Conservation (phyloP, 495 filamentous ascomycete genomes). For the Penicillium samsonianum region DNA sequence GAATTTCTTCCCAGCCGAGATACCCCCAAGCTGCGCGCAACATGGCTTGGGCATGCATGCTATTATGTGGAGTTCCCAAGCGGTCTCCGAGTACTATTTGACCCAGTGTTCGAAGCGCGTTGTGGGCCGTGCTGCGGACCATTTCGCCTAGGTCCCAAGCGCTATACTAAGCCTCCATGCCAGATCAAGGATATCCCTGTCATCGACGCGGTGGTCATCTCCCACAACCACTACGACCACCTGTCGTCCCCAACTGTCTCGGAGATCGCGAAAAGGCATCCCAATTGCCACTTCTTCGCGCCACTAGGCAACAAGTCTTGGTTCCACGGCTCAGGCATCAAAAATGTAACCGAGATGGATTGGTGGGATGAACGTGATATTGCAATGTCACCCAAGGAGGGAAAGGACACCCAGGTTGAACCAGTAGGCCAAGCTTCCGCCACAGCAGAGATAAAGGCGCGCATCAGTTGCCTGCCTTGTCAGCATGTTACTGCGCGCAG, state of each 20-base stretch:
- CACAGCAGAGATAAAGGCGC: slow-evolving; percentile 62
- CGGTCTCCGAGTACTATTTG: slow-evolving; percentile 88
- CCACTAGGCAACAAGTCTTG: slow-evolving; percentile 85
- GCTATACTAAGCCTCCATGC: slow-evolving; percentile 80
- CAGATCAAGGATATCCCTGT: slow-evolving; percentile 74
- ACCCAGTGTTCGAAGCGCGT: slow-evolving; percentile 89
- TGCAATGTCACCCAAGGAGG: slow-evolving; percentile 50
- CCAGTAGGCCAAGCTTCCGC: slow-evolving; percentile 32
- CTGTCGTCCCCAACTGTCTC: slow-evolving; percentile 73
- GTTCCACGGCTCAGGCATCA: slow-evolving; percentile 69
- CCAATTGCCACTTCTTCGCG: slow-evolving; percentile 84
- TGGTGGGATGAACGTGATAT: slow-evolving; percentile 92
- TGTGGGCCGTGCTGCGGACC: slow-evolving; percentile 86
- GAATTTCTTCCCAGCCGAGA: slow-evolving; percentile 64
- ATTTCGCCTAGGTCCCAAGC: slow-evolving; percentile 69
- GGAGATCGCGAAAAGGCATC: slow-evolving; percentile 69
- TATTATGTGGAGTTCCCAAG: slow-evolving; percentile 90
- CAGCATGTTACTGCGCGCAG: slow-evolving; percentile 79
- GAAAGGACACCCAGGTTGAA: slow-evolving; percentile 25
- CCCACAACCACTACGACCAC: slow-evolving; percentile 95
- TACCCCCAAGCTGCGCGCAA: slow-evolving; percentile 71
- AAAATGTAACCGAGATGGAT: slow-evolving; percentile 83
- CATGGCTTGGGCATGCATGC: slow-evolving; percentile 96
- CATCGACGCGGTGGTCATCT: slow-evolving; percentile 88
- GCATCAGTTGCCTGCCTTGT: slow-evolving; percentile 77